Evolutionary conservation across 306 rosid genomes (phyloP).

Genomic region (Quercus parvula): DNA sequence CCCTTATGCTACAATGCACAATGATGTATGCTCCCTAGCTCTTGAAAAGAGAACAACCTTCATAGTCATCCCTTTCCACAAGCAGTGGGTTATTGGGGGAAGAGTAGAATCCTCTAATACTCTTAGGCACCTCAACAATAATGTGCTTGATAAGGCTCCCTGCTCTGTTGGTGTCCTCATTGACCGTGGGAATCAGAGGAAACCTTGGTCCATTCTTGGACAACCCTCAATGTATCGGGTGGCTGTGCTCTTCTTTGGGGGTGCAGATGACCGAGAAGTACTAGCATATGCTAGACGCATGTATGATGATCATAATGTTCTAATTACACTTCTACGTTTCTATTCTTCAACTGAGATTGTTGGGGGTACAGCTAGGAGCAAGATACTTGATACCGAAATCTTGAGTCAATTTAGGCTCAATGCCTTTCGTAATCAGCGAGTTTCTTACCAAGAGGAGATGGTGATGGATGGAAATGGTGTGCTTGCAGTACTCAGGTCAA

Average conservation of each 20-base stretch:
- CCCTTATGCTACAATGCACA: conserved; percentile 73
- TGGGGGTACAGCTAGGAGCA: conserved; percentile 53
- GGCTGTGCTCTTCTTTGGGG: conserved; percentile 64
- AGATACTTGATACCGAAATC: conserved; percentile 45
- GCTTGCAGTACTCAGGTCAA: conserved; percentile 30
- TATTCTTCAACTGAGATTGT: conserved; percentile 34
- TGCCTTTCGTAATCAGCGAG: conserved; percentile 45
- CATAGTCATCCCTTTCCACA: conserved; percentile 61
- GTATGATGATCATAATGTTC: conserved; percentile 39
- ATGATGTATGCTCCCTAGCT: conserved; percentile 67
- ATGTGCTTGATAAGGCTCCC: conserved; percentile 74
- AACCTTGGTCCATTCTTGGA: conserved; percentile 19
- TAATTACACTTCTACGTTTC: conserved; percentile 44
- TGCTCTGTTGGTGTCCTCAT: conserved; percentile 73
- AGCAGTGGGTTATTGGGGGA: conserved; percentile 31
- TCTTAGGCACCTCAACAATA: conserved; percentile 43
- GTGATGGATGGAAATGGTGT: conserved; percentile 29
- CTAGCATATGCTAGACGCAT: conserved; percentile 55
- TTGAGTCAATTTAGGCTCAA: conserved; percentile 51
- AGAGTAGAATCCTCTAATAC: conserved; percentile 33
- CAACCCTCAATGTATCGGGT: conserved; percentile 29
- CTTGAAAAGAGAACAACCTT: conserved; percentile 60
- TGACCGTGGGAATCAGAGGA: conserved; percentile 45
- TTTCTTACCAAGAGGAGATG: conserved; percentile 36
- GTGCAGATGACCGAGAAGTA: conserved; percentile 65